Evolutionary conservation across 2,329 filamentous ascomycete species (phyloP).

Genomic region (Beauveria sp.): DNA sequence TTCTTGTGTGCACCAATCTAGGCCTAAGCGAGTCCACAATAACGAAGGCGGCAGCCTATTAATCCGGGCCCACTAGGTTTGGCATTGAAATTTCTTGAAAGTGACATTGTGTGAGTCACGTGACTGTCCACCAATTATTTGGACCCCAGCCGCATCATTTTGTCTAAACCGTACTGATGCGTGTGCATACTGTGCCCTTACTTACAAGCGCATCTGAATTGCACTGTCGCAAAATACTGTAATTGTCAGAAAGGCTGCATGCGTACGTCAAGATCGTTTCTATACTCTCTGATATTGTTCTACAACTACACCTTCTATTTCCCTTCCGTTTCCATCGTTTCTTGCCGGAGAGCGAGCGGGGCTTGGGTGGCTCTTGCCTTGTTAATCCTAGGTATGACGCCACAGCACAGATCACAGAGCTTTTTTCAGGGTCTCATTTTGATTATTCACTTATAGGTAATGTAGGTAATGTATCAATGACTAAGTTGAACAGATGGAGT

Average conservation of each 20-base stretch:
- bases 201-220: too few species aligned
- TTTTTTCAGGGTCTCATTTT: not conserved
- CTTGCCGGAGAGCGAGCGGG: not conserved
- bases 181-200: too few species aligned
- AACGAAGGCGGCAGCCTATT: conserved; percentile 21
- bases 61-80: conserved; percentile 20
- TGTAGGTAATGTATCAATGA: not conserved
- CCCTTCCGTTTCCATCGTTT: not conserved
- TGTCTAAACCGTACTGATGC: not conserved
- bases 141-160: not conserved
- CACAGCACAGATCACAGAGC: not conserved
- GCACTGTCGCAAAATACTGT: too few species aligned
- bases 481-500: not conserved
- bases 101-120: conserved; percentile 14
- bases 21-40: conserved; percentile 29
- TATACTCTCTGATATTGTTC: too few species aligned
- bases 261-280: too few species aligned
- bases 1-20: conserved; percentile 32
- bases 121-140: conserved; percentile 3
- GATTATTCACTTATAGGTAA: not conserved
- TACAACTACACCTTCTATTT: too few species aligned
- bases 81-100: not conserved
- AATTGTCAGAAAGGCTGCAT: too few species aligned
- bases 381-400: not conserved
- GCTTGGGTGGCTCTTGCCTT: not conserved